Conservation (phyloP, 768 basidiomycete species). For the Saitozyma sp. region DNA sequence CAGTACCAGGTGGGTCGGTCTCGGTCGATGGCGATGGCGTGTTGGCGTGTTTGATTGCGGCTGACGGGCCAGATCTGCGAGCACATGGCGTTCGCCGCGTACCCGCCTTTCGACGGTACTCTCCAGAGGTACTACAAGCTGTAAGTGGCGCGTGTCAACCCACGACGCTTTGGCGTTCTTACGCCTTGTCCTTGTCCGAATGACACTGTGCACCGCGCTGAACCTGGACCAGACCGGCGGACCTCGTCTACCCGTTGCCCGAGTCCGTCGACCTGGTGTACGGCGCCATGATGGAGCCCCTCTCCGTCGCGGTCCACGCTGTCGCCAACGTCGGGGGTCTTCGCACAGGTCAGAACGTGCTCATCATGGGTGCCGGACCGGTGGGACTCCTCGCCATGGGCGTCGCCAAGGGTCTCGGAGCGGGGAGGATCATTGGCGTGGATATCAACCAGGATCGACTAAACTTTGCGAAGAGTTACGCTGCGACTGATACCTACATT, state of each 20-base stretch:
- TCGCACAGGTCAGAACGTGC: conserved; percentile 71
- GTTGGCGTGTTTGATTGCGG: no score
- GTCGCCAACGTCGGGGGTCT: conserved; percentile 74
- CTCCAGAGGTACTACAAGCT: conserved; percentile 81
- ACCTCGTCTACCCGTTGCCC: conserved; percentile 69
- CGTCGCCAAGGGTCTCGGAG: conserved; percentile 91
- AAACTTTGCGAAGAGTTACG: conserved; percentile 80
- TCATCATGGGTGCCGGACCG: conserved; percentile 81
- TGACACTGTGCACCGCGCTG: not conserved
- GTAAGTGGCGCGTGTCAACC: conserved; percentile 8
- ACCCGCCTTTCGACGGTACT: conserved; percentile 90
- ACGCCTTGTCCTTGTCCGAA: no score
- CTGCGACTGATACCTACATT: conserved; percentile 66
- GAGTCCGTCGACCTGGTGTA: conserved; percentile 85
- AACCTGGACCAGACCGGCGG: conserved; percentile 59
- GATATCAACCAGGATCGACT: conserved; percentile 66
- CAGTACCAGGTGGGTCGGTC: conserved; percentile 64
- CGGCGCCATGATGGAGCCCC: conserved; percentile 96
- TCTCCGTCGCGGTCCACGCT: conserved; percentile 88
- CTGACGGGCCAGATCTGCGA: conserved; percentile 67
- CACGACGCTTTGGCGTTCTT: not conserved
- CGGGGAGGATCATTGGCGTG: conserved; percentile 76
- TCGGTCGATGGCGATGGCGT: not conserved
- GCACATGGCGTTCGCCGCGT: conserved; percentile 84
- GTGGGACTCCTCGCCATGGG: conserved; percentile 86